Evolutionary conservation across 208 protist species (phyloP), one percentile per base, ranked within the genome.

Genomic region (Leishmania tropica): DNA sequence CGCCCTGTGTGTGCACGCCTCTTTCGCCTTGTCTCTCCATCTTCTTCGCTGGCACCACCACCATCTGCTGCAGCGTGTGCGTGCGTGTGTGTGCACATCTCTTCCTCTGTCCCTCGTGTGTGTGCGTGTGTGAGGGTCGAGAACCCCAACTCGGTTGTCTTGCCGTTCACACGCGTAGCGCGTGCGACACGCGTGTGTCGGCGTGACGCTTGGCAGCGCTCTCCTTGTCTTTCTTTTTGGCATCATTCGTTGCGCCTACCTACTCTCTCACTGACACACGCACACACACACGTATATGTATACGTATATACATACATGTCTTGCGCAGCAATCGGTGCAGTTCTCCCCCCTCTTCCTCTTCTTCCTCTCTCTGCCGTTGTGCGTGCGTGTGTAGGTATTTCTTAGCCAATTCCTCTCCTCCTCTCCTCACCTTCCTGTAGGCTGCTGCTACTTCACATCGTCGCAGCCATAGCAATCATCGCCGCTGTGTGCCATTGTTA

Each of bases 351-450:
- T 1, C 37, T 37, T 71, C 65, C 65, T n/a, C 17, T 17, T 31
- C 62, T 2, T 10, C 37, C 35, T n/a, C 64, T 40, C 35, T 42
- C 11, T 37, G 15, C 5, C 40, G 40, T 47, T 56, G 71, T 75
- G n/a, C 47, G 47, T 75, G 71, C 28, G 45, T 47, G 68, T 40
- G 71, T 75, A 28, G 42, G 45, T 58, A 4, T 79, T n/a, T n/a
- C 13, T 42, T 70, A 70, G 35, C 28, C 76, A 56, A 45, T 54
- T 71, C 70, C 62, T 42, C 72, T 76, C n/a, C 56, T 77, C 45
- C 56, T 78, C 67, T 37, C 24, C 51, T 40, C 37, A 2, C 17
- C 3, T 75, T 71, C 45, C 13, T n/a, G n/a, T 53, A 51, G 21
- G 4, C 56, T 73, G 17, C 47, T 74, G 73, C 17, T 80, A 45